phyloP scores from a whole-genome alignment of 2,329 filamentous ascomycete genomes.

The Trichoderma arundinaceum region DNA sequence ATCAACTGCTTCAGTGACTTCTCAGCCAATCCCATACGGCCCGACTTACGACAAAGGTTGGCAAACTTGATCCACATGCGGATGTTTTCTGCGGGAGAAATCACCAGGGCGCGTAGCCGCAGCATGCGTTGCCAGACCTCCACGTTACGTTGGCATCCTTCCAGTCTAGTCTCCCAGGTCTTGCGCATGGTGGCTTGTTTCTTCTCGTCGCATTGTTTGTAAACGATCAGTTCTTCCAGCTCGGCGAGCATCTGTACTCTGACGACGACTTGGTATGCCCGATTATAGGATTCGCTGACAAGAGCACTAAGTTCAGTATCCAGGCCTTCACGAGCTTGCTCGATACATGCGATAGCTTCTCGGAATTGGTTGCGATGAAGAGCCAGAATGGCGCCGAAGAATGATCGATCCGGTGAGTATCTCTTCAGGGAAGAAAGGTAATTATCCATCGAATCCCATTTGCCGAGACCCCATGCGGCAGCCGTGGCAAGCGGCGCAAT shows the following conservation, averaged over 20 bases:
- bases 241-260: slow-evolving; percentile 99
- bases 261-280: slow-evolving; percentile 97
- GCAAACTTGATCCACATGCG: slow-evolving; percentile 99
- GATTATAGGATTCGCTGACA: slow-evolving; percentile 97
- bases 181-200: slow-evolving; percentile 89
- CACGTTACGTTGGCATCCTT: slow-evolving; percentile 94
- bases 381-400: slow-evolving; percentile 95
- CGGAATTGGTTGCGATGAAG: slow-evolving; percentile 96
- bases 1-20: slow-evolving; percentile 93
- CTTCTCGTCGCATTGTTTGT: slow-evolving; percentile 90
- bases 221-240: slow-evolving; percentile 95
- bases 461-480: slow-evolving; percentile 92
- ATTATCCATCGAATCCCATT: slow-evolving; percentile 98
- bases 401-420: slow-evolving; percentile 90
- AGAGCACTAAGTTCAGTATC: slow-evolving; percentile 95
- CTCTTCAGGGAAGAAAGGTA: slow-evolving; percentile 96
- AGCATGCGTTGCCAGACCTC: slow-evolving; percentile 99
- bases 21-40: slow-evolving; percentile 91
- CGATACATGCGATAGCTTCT: slow-evolving; percentile 85
- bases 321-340: slow-evolving; percentile 88
- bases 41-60: slow-evolving; percentile 95
- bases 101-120: slow-evolving; percentile 89
- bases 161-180: slow-evolving; percentile 94
- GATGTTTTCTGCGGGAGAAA: slow-evolving; percentile 89
- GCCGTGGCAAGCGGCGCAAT: slow-evolving; percentile 95